These are phyloP conservation scores for Jamesozyma jinghongensis DNA, from an alignment of 805 yeast genomes.

Conservation along the genomic window DNA sequence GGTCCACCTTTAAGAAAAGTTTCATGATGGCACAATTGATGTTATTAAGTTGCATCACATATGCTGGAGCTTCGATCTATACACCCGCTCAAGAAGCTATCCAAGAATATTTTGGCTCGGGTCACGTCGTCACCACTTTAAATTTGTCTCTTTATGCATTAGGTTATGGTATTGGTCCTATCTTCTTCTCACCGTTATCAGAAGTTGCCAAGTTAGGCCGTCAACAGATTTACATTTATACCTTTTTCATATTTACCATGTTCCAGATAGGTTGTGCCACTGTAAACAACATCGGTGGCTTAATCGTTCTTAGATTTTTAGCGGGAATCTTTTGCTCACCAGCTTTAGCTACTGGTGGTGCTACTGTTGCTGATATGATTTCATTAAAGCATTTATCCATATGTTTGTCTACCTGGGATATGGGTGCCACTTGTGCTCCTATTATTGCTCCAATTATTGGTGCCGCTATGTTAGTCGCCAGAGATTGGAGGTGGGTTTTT, in stretches of 20 bases:
- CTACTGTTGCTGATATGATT: slow-evolving; percentile 44
- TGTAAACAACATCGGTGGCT: slow-evolving; percentile 40
- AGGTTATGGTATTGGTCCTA: slow-evolving; percentile 56
- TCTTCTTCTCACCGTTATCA: slow-evolving; percentile 49
- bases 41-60: slow-evolving; percentile 42
- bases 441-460: slow-evolving; percentile 50
- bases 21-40: slow-evolving; percentile 35
- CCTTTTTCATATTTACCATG: slow-evolving; percentile 40
- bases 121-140: slow-evolving; percentile 38
- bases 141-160: slow-evolving; percentile 47
- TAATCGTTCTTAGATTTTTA: slow-evolving; percentile 42
- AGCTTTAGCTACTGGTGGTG: slow-evolving; percentile 50
- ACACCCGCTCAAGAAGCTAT: slow-evolving; percentile 44
- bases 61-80: slow-evolving; percentile 48
- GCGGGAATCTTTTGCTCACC: slow-evolving; percentile 51
- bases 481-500: slow-evolving; percentile 47
- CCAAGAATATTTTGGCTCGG: slow-evolving; percentile 37
- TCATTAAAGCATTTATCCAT: slow-evolving; percentile 36
- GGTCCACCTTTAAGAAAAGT: slow-evolving; percentile 38
- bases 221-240: slow-evolving; percentile 38
- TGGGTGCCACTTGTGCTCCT: slow-evolving; percentile 48
- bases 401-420: slow-evolving; percentile 43
- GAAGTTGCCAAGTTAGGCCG: slow-evolving; percentile 49
- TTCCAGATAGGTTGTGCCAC: slow-evolving; percentile 52
- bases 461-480: slow-evolving; percentile 39